phyloP scores from a whole-genome alignment of 2,329 filamentous ascomycete species.

The Emydomyces testavorans region DNA sequence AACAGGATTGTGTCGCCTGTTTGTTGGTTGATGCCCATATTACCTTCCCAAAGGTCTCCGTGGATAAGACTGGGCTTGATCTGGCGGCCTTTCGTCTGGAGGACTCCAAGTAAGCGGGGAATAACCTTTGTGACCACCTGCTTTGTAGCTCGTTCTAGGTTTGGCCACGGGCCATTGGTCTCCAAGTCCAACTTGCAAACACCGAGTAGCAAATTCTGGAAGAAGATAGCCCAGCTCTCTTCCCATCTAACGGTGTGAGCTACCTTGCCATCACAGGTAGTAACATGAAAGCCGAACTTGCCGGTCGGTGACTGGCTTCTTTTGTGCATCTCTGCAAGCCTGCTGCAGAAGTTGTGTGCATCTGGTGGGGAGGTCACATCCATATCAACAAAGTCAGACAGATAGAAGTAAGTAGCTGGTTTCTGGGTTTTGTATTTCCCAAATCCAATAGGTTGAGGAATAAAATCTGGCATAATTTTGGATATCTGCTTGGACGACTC shows the following conservation, averaged over 20 bases:
- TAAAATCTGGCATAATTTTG: constrained; percentile 20
- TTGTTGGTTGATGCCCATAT: constrained; percentile 22
- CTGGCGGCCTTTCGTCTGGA: constrained; percentile 19
- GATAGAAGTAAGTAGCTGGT: background rate
- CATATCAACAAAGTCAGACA: background rate
- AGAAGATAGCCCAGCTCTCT: constrained; percentile 29
- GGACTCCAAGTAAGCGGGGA: constrained; percentile 21
- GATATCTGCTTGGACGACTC: constrained; percentile 23
- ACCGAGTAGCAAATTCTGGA: constrained; percentile 24
- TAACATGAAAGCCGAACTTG: constrained; percentile 31
- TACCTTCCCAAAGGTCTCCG: constrained; percentile 32
- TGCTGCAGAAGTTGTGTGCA: constrained; percentile 16
- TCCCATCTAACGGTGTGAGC: constrained; percentile 25
- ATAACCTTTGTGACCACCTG: constrained; percentile 22
- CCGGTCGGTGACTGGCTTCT: constrained; percentile 24
- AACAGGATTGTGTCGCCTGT: constrained; percentile 26
- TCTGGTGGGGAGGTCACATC: constrained; percentile 16
- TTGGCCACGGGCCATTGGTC: constrained; percentile 24
- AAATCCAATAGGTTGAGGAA: constrained; percentile 23
- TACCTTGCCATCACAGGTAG: constrained; percentile 26
- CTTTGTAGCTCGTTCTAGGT: constrained; percentile 21
- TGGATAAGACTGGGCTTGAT: constrained; percentile 29
- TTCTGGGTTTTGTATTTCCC: constrained; percentile 12
- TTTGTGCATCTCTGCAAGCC: constrained; percentile 22
- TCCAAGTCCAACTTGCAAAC: constrained; percentile 23